A percentile compares a stretch with the other conserved stretches of the same genome.
phyloP scores from a whole-genome alignment of 768 basidiomycete genomes.

The Neoboletus magnificus region DNA sequence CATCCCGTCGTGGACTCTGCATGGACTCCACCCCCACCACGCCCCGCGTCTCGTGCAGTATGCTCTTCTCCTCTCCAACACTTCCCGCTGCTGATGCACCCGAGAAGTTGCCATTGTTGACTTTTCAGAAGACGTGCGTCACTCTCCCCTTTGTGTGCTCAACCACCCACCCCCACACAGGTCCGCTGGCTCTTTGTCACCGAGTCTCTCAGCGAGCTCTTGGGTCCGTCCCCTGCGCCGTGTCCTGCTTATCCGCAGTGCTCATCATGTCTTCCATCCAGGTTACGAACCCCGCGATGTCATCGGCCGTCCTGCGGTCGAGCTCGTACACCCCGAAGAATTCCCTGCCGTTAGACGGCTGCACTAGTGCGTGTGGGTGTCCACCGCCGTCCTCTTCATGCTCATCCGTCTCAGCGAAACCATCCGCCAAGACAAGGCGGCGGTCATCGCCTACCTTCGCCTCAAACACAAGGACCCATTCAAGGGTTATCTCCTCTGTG shows the following conservation, averaged over 20 bases:
- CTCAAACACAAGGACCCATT: conserved; percentile 77
- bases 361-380: conserved; percentile 52
- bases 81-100: conserved; percentile 5
- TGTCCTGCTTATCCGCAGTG: background rate
- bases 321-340: conserved; percentile 82
- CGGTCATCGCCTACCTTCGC: conserved; percentile 73
- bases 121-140: conserved; percentile 65
- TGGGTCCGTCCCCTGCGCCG: conserved; percentile 40
- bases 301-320: conserved; percentile 62
- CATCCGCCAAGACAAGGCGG: conserved; percentile 75
- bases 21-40: conserved; percentile 40
- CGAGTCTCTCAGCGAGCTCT: conserved; percentile 61
- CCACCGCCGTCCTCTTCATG: background rate
- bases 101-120: conserved; percentile 72
- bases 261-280: conserved; percentile 25
- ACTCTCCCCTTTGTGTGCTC: background rate
- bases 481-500: conserved; percentile 72
- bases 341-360: conserved; percentile 60
- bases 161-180: conserved; percentile 31
- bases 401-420: conserved; percentile 50
- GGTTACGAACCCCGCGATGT: conserved; percentile 75
- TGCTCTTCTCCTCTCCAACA: conserved; percentile 29
- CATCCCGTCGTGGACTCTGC: background rate
- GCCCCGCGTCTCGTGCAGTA: conserved; percentile 79
- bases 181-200: conserved; percentile 66